Evolutionary conservation across 2,329 filamentous ascomycete genomes (phyloP).

Genomic region (Colletotrichum lini): DNA sequence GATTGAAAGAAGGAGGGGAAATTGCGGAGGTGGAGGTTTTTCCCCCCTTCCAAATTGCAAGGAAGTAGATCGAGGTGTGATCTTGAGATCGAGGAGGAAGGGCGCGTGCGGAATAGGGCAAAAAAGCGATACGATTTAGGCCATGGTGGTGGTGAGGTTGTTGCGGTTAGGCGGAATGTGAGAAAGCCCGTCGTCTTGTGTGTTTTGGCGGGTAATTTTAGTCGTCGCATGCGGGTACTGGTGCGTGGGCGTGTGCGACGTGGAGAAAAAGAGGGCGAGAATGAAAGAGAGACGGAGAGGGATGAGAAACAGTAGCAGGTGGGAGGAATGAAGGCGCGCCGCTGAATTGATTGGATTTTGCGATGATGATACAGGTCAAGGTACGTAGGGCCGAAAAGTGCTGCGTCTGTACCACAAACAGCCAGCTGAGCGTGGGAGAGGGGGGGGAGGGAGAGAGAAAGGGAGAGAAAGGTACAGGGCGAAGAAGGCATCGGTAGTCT

Average conservation of each 20-base stretch:
- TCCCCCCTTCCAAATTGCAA: not conserved
- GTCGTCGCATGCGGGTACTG: constrained; percentile 12
- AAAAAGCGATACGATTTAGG: constrained; percentile 17
- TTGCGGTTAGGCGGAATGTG: constrained; percentile 10
- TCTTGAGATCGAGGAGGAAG: not conserved
- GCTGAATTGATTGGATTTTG: not conserved
- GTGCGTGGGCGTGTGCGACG: not conserved
- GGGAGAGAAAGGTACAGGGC: not conserved
- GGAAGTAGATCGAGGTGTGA: not conserved
- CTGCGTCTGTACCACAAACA: constrained; percentile 3
- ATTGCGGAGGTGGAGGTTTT: too few relatives aligned
- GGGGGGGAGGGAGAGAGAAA: not conserved
- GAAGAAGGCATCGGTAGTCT: too few relatives aligned
- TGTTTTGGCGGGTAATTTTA: constrained; percentile 1
- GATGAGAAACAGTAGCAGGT: not conserved
- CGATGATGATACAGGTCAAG: not conserved
- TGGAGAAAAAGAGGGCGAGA: not conserved
- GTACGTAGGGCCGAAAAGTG: constrained; percentile 23
- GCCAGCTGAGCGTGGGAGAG: constrained; percentile 6
- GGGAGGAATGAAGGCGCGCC: constrained; percentile 24
- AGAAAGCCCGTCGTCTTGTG: constrained; percentile 1
- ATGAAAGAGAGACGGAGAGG: not conserved
- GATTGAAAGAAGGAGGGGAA: not conserved
- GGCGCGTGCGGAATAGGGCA: constrained; percentile 16
- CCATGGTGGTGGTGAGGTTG: constrained; percentile 22